Evolutionary conservation across 805 yeast genomes (phyloP).

Genomic region (Candida maris): DNA sequence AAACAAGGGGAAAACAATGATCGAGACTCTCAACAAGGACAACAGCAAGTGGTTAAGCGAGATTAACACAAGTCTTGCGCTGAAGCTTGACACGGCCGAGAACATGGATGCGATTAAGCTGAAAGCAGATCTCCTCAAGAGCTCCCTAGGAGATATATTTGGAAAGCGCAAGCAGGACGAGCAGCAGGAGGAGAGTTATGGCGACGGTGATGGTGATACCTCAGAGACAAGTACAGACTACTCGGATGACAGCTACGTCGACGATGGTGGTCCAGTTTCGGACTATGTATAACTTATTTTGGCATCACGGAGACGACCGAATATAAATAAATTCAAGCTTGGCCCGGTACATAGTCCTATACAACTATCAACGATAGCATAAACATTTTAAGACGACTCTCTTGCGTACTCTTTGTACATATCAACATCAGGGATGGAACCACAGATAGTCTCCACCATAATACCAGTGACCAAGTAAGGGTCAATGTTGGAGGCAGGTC

Average conservation of each 20-base stretch:
- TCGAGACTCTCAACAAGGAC: slow-evolving; percentile 24
- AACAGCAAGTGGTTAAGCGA: slow-evolving; percentile 24
- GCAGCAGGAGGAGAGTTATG: neutral
- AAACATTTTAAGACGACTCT: slow-evolving; percentile 40
- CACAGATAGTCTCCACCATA: slow-evolving; percentile 94
- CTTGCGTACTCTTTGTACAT: slow-evolving; percentile 87
- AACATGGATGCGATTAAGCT: neutral
- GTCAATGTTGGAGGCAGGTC: slow-evolving; percentile 99
- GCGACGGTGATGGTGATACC: neutral
- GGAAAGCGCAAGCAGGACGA: neutral
- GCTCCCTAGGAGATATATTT: slow-evolving; percentile 1
- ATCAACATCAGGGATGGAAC: slow-evolving; percentile 91
- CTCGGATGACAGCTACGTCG: too few relatives aligned
- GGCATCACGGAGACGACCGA: too few relatives aligned
- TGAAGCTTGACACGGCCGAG: slow-evolving; percentile 6
- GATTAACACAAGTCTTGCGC: slow-evolving; percentile 11
- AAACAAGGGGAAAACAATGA: slow-evolving; percentile 22
- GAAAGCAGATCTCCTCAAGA: slow-evolving; percentile 1
- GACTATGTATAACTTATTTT: too few relatives aligned
- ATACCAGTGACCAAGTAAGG: slow-evolving; percentile 99
- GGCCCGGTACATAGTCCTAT: neutral
- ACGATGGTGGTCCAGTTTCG: too few relatives aligned
- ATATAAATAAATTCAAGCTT: too few relatives aligned
- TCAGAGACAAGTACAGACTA: too few relatives aligned
- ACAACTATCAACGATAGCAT: neutral